Evolutionary conservation across 768 basidiomycete species (phyloP), one percentile per base, ranked within the genome.

Genomic region (Auricularia auricula-judae): DNA sequence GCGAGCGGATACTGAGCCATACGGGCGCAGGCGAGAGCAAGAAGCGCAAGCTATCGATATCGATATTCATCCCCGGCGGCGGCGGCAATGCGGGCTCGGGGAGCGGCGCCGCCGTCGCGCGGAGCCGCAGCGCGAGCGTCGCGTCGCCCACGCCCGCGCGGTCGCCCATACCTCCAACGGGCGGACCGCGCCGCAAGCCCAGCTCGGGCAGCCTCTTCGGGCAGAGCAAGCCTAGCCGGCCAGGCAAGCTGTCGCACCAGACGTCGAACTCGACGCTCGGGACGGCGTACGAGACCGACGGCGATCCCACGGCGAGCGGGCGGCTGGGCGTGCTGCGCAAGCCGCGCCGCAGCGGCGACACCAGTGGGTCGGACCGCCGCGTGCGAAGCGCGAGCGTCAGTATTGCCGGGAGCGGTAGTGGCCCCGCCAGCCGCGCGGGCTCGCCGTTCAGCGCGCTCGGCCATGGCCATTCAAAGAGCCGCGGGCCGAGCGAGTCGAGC

Each of bases 1-100:
- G 29, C 56, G 34, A 59, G 29, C 56, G 56, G 29, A 33, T 33
- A 12, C 29, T 59, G 8, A 59, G 56, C 29, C 11, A 23, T 10
- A 29, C 56, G 23, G 23, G 56, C 56, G 29, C 29, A 33, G 29
- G 53, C 53, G n/a, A 59, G 56, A 21, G 56, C 29, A 59, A 59
- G 56, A 59, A 59, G 56, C 56, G 56, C 56, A 59, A 59, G 29
- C 56, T 59, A 18, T 59, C 56, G 56, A 59, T 59, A 7, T 59
- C 56, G 23, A 59, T 59, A 29, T 59, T 59, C 56, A 59, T 59
- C 4, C 56, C 56, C 29, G 34, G 56, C 56, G 56, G 18, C 21
- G 47, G 47, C 47, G 43, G 43, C 43, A 11, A 10, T 10, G 7
- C 18, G 18, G 16, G 47, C 18, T 51, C 47, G 18, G 18, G 18